Base-by-base conservation (phyloP, 768 basidiomycete genomes). In the Amanita fuliginea region DNA sequence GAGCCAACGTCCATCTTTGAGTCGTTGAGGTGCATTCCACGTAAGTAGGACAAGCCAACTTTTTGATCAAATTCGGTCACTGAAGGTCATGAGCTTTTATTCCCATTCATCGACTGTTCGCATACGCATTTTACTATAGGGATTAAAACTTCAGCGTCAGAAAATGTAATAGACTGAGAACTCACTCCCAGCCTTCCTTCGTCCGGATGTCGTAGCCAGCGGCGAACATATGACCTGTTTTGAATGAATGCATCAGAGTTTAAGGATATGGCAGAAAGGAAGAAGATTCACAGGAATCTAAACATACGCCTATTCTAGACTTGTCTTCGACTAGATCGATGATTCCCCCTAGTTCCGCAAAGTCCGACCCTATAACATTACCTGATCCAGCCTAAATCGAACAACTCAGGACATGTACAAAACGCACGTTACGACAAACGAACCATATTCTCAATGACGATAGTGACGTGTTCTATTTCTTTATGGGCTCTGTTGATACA, bases 11-110 rank as follows among this genome's bases (percentile, higher is more conserved):
- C 68, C 7, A 73, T 75, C 61, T 88, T 87, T 10, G 85, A 86
- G 60, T 92, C 90, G 59, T 94, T 94, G 40, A 92, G 60, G 57
- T 94, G 91, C 76, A 92, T 83, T 1, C 83, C 90, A 3, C 78
- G 73, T 13, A 93, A 77, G 59, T 89, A 92, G 10, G 70, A 60
- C 21, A 87, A 56, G 1, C 91, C 87, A 3, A 94, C 71, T 52
- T 75, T 66, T n/a, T 69, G 57, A 28, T 86, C 80, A 55, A 93
- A 90, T 41, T 74, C 66, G 9, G 67, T 57, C 63, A 90, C 86
- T 80, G 40, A 16, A 26, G 36, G 16, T 16, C 40, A 39, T 45
- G 18, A 42, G 21, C 37, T 34, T 34, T 18, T 30, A 30, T 42
- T 32, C 30, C 32, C 10, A 5, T n/a, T 36, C 34, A 28, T 13